These are phyloP conservation scores for Mortierella sp. DNA, from an alignment of 371 early-diverging fungal genomes.

Conservation along the genomic window DNA sequence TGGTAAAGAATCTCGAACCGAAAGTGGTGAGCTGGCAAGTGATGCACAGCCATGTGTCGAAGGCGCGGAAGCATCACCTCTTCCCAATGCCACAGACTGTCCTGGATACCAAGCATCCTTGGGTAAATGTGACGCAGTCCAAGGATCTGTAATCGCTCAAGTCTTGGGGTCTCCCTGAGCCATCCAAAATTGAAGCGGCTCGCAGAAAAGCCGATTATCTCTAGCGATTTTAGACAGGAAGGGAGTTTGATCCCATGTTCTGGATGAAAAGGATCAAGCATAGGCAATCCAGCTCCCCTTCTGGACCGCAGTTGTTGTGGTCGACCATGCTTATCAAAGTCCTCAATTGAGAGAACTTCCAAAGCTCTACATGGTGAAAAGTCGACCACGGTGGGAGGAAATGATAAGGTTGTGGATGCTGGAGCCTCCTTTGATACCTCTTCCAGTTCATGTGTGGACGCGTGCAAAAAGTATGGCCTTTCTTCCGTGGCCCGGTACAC, in stretches of 20 bases:
- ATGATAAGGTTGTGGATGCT: neutral
- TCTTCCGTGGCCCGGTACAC: constrained; percentile 6
- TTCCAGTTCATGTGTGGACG: neutral
- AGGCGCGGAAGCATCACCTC: constrained; percentile 1
- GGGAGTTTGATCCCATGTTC: constrained; percentile 19
- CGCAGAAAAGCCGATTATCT: constrained; percentile 16
- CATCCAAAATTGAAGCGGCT: constrained; percentile 27
- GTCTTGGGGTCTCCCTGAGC: constrained; percentile 6
- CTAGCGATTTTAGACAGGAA: constrained; percentile 6
- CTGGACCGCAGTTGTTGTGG: constrained; percentile 11
- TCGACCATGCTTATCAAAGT: constrained; percentile 8
- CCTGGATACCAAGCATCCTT: neutral
- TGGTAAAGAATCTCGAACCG: constrained; percentile 16
- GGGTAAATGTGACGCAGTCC: neutral
- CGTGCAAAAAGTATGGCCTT: neutral
- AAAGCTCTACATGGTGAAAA: constrained; percentile 12
- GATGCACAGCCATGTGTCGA: constrained; percentile 7
- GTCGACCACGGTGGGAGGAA: constrained; percentile 5
- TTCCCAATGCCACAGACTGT: constrained; percentile 7
- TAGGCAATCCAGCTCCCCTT: neutral
- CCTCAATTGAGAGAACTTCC: constrained; percentile 20
- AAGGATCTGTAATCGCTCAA: constrained; percentile 18
- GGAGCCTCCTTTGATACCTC: neutral
- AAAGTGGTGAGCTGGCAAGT: constrained; percentile 20
- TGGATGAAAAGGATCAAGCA: constrained; percentile 6